These are phyloP conservation scores for Verticillium alfalfae DNA, from an alignment of 2,329 filamentous ascomycete genomes.

Conservation along the genomic window DNA sequence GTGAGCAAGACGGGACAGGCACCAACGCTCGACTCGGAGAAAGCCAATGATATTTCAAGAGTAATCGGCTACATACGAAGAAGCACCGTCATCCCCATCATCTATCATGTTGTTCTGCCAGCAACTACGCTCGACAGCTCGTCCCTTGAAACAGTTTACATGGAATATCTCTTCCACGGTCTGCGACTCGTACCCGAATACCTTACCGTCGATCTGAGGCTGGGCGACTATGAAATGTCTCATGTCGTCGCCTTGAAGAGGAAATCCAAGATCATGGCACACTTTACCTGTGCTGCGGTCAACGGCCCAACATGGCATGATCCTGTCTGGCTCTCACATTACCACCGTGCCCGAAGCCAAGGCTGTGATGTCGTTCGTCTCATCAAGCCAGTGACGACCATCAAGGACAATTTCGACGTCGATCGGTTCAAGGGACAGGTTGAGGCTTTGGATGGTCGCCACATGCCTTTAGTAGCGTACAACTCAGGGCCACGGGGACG, in stretches of 20 bases:
- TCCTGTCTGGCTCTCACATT: conserved; percentile 47
- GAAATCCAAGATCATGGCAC: conserved; percentile 56
- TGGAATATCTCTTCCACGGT: conserved; percentile 53
- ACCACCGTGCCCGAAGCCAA: conserved; percentile 49
- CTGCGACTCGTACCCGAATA: conserved; percentile 59
- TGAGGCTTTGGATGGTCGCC: conserved; percentile 30
- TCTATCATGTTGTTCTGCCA: conserved; percentile 43
- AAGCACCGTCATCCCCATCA: conserved; percentile 55
- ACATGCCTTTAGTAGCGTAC: conserved; percentile 55
- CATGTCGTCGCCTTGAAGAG: conserved; percentile 46
- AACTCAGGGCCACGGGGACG: conserved; percentile 60
- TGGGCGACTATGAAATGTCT: conserved; percentile 44
- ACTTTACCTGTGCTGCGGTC: conserved; percentile 35
- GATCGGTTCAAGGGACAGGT: conserved; percentile 48
- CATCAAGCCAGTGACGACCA: conserved; percentile 47
- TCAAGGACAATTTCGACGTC: conserved; percentile 60
- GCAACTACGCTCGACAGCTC: conserved; percentile 15
- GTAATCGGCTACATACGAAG: conserved; percentile 56
- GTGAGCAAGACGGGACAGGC: conserved; percentile 4
- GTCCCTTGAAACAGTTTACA: conserved; percentile 31
- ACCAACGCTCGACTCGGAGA: conserved; percentile 16
- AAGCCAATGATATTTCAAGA: conserved; percentile 48
- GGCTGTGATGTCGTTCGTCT: conserved; percentile 60
- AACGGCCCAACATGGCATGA: conserved; percentile 50
- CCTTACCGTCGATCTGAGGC: conserved; percentile 54